phyloP scores from a whole-genome alignment of 257 asterid species.

The Scutellaria minor region DNA sequence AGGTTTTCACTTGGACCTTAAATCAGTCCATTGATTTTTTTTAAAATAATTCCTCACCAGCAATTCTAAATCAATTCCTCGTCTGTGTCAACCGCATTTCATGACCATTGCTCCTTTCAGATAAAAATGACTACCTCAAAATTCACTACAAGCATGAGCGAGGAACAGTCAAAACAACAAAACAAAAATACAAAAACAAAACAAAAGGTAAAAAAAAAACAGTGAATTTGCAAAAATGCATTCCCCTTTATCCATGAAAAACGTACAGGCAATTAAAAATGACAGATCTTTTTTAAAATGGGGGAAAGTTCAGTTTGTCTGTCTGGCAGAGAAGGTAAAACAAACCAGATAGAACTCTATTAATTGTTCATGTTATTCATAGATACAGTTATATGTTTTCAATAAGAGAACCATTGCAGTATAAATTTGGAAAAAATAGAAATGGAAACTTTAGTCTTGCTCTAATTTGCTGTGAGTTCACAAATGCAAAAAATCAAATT shows the following conservation, averaged over 20 bases:
- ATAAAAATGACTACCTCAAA: background rate
- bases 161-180: background rate
- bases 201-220: background rate
- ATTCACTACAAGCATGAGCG: conserved; percentile 4
- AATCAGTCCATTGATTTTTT: background rate
- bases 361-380: conserved; percentile 21
- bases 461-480: conserved; percentile 19
- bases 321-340: background rate
- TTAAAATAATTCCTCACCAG: background rate
- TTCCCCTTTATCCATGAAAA: conserved; percentile 3
- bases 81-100: conserved; percentile 37
- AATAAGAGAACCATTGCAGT: background rate
- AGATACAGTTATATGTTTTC: background rate
- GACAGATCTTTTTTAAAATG: conserved; percentile 40
- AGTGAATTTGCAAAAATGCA: background rate
- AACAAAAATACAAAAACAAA: no score
- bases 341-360: conserved; percentile 8
- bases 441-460: background rate
- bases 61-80: conserved; percentile 6
- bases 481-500: conserved; percentile 8
- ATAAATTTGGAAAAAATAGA: background rate
- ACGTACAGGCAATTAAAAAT: conserved; percentile 1
- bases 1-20: background rate
- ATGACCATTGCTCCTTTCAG: conserved; percentile 1
- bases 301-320: no score